Conservation (phyloP, 495 filamentous ascomycete genomes). For the Talaromyces thailandensis region DNA sequence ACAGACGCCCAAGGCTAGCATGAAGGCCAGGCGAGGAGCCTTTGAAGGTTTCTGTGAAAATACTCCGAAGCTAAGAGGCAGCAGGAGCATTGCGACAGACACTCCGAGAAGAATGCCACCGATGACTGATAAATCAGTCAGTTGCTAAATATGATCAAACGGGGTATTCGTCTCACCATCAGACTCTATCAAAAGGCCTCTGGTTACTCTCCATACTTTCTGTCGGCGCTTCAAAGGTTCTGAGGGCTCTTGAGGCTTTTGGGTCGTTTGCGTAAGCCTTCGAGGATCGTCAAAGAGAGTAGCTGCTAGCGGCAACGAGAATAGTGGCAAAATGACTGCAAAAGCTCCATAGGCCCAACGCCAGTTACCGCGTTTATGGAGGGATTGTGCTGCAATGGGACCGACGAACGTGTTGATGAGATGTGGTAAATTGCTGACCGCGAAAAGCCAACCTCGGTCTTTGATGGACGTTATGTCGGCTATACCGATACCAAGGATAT, state of each 20-base stretch:
- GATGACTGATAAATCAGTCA: constrained; percentile 11
- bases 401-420: constrained; percentile 49
- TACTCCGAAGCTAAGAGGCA: constrained; percentile 44
- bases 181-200: background rate
- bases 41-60: constrained; percentile 33
- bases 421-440: constrained; percentile 49
- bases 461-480: constrained; percentile 50
- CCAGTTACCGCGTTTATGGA: constrained; percentile 38
- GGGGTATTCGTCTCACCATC: background rate
- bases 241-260: background rate
- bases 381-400: constrained; percentile 32
- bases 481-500: constrained; percentile 50
- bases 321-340: constrained; percentile 47
- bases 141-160: background rate
- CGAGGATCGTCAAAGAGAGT: background rate
- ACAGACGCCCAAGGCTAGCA: constrained; percentile 44
- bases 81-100: constrained; percentile 47
- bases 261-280: background rate
- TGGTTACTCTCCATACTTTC: background rate
- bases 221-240: background rate
- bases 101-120: constrained; percentile 44
- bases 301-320: constrained; percentile 22
- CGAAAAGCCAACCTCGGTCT: constrained; percentile 48
- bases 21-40: constrained; percentile 13
- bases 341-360: constrained; percentile 55